phyloP scores from a whole-genome alignment of 352 stramenopile genomes.

The Globisporangium cylindrosporum region DNA sequence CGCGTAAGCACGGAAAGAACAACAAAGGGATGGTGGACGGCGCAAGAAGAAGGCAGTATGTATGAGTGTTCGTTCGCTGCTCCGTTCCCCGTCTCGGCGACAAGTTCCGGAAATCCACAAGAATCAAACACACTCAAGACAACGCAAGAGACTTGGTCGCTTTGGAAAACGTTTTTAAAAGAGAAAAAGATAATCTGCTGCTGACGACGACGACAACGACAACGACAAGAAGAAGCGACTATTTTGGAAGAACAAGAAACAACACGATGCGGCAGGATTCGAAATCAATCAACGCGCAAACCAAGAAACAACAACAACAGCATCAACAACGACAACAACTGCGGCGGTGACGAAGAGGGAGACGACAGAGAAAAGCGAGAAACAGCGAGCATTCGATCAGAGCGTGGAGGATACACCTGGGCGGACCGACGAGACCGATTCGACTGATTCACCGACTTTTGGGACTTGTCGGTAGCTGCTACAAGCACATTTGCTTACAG shows the following conservation, averaged over 20 bases:
- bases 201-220: neutral
- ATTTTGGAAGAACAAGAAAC: slow-evolving; percentile 13
- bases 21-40: neutral
- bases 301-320: slow-evolving; percentile 9
- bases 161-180: slow-evolving; percentile 5
- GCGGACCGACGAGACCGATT: neutral
- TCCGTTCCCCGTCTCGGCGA: neutral
- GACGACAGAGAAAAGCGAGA: slow-evolving; percentile 4
- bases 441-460: neutral
- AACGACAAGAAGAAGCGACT: slow-evolving; percentile 8
- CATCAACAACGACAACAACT: slow-evolving; percentile 1
- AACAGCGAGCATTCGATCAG: neutral
- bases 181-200: slow-evolving; percentile 17
- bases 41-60: slow-evolving; percentile 16
- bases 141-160: neutral
- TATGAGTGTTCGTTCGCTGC: slow-evolving; percentile 17
- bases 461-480: neutral
- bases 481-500: neutral
- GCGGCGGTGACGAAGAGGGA: neutral
- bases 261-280: slow-evolving; percentile 7
- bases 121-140: slow-evolving; percentile 1
- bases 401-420: neutral
- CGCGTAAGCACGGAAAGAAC: slow-evolving; percentile 6
- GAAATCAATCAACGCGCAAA: slow-evolving; percentile 8
- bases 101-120: neutral